A percentile compares a stretch with the other conserved stretches of the same genome.
phyloP scores from a whole-genome alignment of 495 filamentous ascomycete species.

The Aspergillus cristatus region DNA sequence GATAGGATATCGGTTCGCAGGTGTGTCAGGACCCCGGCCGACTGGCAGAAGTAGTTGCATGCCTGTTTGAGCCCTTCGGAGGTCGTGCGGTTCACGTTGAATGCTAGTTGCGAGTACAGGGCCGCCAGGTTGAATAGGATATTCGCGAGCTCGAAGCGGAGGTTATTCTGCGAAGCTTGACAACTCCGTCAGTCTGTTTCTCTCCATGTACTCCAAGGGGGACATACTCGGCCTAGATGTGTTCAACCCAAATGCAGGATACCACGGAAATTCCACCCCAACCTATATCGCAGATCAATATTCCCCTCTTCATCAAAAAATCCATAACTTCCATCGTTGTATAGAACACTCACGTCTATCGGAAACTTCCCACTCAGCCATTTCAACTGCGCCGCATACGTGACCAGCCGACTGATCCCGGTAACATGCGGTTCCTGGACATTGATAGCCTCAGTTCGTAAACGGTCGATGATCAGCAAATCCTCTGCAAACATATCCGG shows the following conservation, averaged over 20 bases:
- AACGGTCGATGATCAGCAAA: slow-evolving; percentile 72
- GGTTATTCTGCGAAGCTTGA: slow-evolving; percentile 72
- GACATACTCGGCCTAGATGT: slow-evolving; percentile 55
- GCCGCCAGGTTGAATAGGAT: slow-evolving; percentile 87
- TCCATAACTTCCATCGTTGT: not conserved
- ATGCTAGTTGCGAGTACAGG: slow-evolving; percentile 86
- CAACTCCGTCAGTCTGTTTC: slow-evolving; percentile 2
- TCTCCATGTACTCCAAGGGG: not conserved
- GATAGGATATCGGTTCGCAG: slow-evolving; percentile 72
- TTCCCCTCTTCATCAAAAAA: not conserved
- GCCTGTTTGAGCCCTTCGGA: slow-evolving; percentile 79
- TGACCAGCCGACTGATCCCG: slow-evolving; percentile 76
- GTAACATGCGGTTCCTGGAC: slow-evolving; percentile 84
- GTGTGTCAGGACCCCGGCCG: slow-evolving; percentile 75
- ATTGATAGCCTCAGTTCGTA: slow-evolving; percentile 75
- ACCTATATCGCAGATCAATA: slow-evolving; percentile 45
- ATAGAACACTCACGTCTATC: slow-evolving; percentile 71
- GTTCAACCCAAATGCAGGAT: slow-evolving; percentile 86
- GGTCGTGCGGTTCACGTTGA: slow-evolving; percentile 69
- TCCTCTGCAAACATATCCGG: slow-evolving; percentile 95
- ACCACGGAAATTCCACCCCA: slow-evolving; percentile 93
- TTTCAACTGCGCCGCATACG: slow-evolving; percentile 85
- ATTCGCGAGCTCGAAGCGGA: slow-evolving; percentile 92
- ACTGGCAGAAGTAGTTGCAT: slow-evolving; percentile 83
- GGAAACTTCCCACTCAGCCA: slow-evolving; percentile 96